These are phyloP conservation scores for Aaosphaeria pasadenensis DNA, from an alignment of 2,329 filamentous ascomycete genomes.

Conservation along the genomic window DNA sequence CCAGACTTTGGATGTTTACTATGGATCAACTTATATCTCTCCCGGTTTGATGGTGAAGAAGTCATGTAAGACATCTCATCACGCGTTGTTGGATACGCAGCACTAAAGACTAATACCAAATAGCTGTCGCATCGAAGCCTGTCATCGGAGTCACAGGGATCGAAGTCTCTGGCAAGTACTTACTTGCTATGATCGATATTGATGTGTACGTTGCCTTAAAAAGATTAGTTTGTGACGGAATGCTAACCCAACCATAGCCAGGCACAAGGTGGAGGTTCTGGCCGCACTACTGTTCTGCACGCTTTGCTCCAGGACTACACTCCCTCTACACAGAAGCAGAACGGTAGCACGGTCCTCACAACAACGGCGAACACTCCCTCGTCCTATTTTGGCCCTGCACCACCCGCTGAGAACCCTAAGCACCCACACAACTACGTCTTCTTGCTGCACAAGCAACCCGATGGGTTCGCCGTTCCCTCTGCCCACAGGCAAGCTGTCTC, in stretches of 20 bases:
- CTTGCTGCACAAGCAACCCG: conserved; percentile 27
- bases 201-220: conserved; percentile 2
- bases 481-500: conserved; percentile 6
- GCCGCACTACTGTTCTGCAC: conserved; percentile 24
- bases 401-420: conserved; percentile 23
- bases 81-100: neutral
- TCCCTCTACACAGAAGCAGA: conserved; percentile 15
- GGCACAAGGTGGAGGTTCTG: neutral
- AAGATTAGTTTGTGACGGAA: neutral
- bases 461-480: conserved; percentile 12
- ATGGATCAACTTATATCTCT: conserved; percentile 25
- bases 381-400: conserved; percentile 29
- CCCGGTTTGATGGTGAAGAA: conserved; percentile 26
- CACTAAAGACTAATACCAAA: neutral
- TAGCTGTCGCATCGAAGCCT: conserved; percentile 17
- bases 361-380: conserved; percentile 24
- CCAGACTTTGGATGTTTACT: conserved; percentile 25
- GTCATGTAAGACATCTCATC: conserved; percentile 13
- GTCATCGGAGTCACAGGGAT: conserved; percentile 20
- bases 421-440: conserved; percentile 31
- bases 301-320: conserved; percentile 26
- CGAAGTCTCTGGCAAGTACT: conserved; percentile 22
- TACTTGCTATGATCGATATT: conserved; percentile 26
- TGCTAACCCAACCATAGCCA: neutral
- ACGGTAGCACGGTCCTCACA: conserved; percentile 19